Conservation (phyloP, 2,329 filamentous ascomycete genomes). For the Trichophyton equinum region DNA sequence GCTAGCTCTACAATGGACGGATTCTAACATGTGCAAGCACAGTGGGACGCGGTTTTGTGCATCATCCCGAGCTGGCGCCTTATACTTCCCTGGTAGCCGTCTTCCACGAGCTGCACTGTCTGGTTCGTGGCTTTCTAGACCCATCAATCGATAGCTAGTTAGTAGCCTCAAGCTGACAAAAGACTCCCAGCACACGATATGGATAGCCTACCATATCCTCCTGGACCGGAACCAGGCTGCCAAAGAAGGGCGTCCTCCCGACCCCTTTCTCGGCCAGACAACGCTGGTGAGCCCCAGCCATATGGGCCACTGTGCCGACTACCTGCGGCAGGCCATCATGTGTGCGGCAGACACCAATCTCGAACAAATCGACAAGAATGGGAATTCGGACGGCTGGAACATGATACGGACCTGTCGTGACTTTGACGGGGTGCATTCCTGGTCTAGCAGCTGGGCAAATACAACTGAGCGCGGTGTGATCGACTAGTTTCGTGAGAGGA, state of each 20-base stretch:
- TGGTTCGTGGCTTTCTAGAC: too few relatives aligned
- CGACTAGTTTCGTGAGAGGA: not conserved
- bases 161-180: too few relatives aligned
- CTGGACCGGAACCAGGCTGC: too few relatives aligned
- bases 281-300: not conserved
- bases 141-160: too few relatives aligned
- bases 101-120: too few relatives aligned
- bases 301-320: constrained; percentile 6
- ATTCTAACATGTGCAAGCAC: too few relatives aligned
- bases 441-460: not conserved
- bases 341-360: constrained; percentile 13
- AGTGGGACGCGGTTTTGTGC: too few relatives aligned
- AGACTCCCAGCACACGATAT: too few relatives aligned
- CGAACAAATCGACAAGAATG: constrained; percentile 1
- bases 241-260: not conserved
- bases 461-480: not conserved
- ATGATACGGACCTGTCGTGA: not conserved
- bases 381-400: not conserved
- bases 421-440: not conserved
- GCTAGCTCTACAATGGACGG: not conserved
- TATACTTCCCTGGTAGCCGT: too few relatives aligned
- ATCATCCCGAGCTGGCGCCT: too few relatives aligned
- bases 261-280: not conserved
- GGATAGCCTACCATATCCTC: too few relatives aligned
- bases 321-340: constrained; percentile 12